Percentiles rank a stretch among this genome's conserved stretches.
phyloP scores from a whole-genome alignment of 2,329 filamentous ascomycete species.

The Sporothrix phasma region DNA sequence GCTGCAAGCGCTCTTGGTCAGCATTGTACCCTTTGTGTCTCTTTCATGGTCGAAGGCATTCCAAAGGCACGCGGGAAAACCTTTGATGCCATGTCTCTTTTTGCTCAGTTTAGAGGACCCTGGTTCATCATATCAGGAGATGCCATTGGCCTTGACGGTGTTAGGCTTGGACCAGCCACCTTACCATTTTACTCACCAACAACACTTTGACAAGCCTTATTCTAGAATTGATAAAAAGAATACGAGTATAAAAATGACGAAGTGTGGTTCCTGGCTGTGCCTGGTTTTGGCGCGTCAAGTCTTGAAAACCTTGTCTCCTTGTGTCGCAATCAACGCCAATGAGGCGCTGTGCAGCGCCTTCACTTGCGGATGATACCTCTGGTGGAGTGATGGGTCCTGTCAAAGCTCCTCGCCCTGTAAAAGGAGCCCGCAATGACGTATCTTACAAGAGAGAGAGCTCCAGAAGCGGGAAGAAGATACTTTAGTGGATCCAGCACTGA shows the following conservation, averaged over 20 bases:
- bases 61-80: background rate
- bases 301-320: background rate
- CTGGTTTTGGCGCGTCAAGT: background rate
- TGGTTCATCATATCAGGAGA: background rate
- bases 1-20: background rate
- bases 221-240: background rate
- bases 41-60: background rate
- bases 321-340: background rate
- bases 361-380: background rate
- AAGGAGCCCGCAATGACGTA: conserved; percentile 7
- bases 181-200: background rate
- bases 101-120: background rate
- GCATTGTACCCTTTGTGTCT: background rate
- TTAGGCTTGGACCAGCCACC: background rate
- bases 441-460: background rate
- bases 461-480: background rate
- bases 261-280: background rate
- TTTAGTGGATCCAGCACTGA: background rate
- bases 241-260: background rate
- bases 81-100: background rate
- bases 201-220: background rate
- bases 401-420: background rate
- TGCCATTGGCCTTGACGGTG: background rate
- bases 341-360: background rate
- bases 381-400: conserved; percentile 1